These are phyloP conservation scores for Yarrowia divulgata DNA, from an alignment of 805 yeast genomes.

Conservation along the genomic window DNA sequence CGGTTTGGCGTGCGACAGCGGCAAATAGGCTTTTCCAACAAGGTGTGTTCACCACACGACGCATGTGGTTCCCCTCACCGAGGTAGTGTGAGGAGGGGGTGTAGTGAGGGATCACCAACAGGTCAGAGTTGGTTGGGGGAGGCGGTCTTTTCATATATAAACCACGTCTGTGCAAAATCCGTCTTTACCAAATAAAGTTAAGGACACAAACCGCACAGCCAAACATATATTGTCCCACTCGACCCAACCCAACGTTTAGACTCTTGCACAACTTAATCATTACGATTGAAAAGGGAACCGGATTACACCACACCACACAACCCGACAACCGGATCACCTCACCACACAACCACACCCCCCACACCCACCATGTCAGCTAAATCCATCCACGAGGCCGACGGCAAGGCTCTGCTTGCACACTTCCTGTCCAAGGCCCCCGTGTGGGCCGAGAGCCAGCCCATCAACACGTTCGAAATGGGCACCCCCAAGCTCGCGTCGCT, in stretches of 20 bases:
- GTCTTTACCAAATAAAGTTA: neutral
- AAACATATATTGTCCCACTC: conserved; percentile 14
- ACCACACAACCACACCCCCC: neutral
- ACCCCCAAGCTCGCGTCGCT: conserved; percentile 53
- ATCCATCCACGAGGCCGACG: conserved; percentile 57
- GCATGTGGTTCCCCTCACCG: conserved; percentile 5
- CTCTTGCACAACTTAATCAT: conserved; percentile 12
- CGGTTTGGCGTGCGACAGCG: conserved; percentile 14
- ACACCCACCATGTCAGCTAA: conserved; percentile 53
- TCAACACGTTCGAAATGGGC: conserved; percentile 48
- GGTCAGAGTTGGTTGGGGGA: neutral
- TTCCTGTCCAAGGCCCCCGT: conserved; percentile 54
- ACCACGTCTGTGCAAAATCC: neutral
- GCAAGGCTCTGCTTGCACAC: conserved; percentile 56
- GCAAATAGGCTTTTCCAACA: conserved; percentile 29
- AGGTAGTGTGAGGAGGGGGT: neutral
- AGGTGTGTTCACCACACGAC: neutral
- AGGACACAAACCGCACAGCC: conserved; percentile 9
- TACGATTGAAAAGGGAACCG: too few species aligned
- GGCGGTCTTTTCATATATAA: neutral
- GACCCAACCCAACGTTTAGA: conserved; percentile 9
- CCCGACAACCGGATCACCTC: neutral
- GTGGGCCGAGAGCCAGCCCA: conserved; percentile 49
- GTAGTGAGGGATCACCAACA: neutral
- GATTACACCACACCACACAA: neutral